Evolutionary conservation across 495 filamentous ascomycete species (phyloP).

Genomic region (Talaromyces proteolyticus): DNA sequence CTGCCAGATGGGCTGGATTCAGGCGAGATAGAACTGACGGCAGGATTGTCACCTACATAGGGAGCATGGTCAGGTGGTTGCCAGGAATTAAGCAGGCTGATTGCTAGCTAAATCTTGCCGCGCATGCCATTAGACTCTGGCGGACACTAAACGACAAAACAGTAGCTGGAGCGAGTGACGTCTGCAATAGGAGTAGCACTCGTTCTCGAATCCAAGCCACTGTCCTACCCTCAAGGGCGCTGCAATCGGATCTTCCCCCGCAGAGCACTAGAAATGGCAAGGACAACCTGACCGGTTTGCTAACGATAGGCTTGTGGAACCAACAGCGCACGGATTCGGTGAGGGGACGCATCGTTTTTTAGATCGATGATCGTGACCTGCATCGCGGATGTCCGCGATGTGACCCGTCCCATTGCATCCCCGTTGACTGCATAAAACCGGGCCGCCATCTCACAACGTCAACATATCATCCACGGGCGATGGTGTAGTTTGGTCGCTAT

Average conservation of each 20-base stretch:
- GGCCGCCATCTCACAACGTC: neutral
- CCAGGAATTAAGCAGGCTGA: too few relatives aligned
- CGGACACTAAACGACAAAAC: too few relatives aligned
- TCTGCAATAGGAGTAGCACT: neutral
- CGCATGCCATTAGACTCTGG: too few relatives aligned
- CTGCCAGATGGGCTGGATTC: too few relatives aligned
- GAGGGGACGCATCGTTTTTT: neutral
- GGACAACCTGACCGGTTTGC: neutral
- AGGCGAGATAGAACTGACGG: too few relatives aligned
- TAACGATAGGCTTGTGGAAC: neutral
- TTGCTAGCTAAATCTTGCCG: too few relatives aligned
- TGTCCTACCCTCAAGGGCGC: neutral
- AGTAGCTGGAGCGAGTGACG: neutral
- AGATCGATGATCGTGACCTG: neutral
- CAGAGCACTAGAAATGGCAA: neutral
- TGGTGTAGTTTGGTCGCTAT: neutral
- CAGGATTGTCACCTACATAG: too few relatives aligned
- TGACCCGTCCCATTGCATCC: neutral
- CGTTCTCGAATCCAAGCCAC: neutral
- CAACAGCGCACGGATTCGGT: neutral
- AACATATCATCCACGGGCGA: neutral
- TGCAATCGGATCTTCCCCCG: neutral
- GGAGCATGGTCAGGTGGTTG: too few relatives aligned
- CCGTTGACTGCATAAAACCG: conserved; percentile 1
- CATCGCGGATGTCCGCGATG: neutral